phyloP scores from a whole-genome alignment of 208 protist genomes.

The Histomonas meleagridis region DNA sequence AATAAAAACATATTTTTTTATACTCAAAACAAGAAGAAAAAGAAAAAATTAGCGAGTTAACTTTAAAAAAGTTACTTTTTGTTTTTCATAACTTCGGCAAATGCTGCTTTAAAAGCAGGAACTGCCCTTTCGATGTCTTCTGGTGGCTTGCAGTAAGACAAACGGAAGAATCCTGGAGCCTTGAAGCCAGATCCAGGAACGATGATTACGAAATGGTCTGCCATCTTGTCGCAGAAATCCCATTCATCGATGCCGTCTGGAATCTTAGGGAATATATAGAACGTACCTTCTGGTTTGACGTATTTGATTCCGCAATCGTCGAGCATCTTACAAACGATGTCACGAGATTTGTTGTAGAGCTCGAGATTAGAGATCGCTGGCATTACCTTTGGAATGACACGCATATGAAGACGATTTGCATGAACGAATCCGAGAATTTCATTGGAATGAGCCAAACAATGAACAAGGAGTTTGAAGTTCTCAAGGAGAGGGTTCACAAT shows the following conservation, averaged over 20 bases:
- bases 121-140: not conserved
- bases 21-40: too few relatives aligned
- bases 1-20: too few relatives aligned
- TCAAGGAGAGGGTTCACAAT: not conserved
- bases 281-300: not conserved
- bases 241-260: not conserved
- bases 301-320: not conserved
- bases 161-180: not conserved
- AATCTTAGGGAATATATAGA: not conserved
- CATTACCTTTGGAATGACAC: not conserved
- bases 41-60: too few relatives aligned
- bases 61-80: too few relatives aligned
- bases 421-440: not conserved
- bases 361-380: not conserved
- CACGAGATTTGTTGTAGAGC: not conserved
- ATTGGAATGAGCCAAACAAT: not conserved
- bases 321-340: not conserved
- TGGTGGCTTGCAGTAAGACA: constrained; percentile 2
- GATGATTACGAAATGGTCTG: not conserved
- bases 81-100: not conserved
- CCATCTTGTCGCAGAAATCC: not conserved
- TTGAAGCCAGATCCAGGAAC: not conserved
- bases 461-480: not conserved
- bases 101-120: not conserved
- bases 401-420: not conserved